Percentiles rank a stretch among this genome's conserved stretches.
Evolutionary conservation across 2,329 filamentous ascomycete genomes (phyloP).

Genomic region (Bertia moriformis): DNA sequence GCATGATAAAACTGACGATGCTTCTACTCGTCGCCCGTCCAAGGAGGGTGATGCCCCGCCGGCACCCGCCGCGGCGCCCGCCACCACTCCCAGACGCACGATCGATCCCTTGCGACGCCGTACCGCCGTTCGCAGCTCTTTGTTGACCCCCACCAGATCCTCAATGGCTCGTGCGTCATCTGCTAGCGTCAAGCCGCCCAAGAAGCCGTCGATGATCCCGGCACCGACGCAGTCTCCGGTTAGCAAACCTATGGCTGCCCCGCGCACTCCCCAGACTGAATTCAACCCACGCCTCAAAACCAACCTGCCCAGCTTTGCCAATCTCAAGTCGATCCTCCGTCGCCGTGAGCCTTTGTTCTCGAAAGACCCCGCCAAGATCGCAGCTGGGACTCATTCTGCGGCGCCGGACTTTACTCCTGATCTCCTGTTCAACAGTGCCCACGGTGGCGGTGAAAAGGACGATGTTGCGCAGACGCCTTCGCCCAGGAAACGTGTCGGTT

Average conservation of each 20-base stretch:
- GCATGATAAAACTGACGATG: neutral
- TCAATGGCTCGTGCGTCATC: neutral
- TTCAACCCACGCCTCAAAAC: constrained; percentile 1
- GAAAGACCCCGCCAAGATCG: neutral
- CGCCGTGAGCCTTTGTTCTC: neutral
- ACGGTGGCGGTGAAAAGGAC: neutral
- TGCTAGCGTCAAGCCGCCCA: neutral
- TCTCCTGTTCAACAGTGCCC: neutral
- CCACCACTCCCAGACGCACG: neutral
- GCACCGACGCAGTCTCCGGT: neutral
- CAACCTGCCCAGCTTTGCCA: neutral
- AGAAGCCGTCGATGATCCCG: neutral
- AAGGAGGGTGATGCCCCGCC: neutral
- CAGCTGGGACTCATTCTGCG: neutral
- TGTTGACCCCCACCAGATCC: neutral
- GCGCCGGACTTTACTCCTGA: neutral
- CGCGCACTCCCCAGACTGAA: neutral
- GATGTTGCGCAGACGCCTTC: neutral
- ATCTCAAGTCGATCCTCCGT: neutral
- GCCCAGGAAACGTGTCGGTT: neutral
- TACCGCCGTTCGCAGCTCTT: neutral
- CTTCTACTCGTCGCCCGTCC: neutral
- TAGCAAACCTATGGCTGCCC: neutral
- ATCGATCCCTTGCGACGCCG: neutral
- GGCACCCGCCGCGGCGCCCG: too few species aligned